Evolutionary conservation across 2,329 filamentous ascomycete genomes (phyloP).

Genomic region (Dryadomyces sulphureus): DNA sequence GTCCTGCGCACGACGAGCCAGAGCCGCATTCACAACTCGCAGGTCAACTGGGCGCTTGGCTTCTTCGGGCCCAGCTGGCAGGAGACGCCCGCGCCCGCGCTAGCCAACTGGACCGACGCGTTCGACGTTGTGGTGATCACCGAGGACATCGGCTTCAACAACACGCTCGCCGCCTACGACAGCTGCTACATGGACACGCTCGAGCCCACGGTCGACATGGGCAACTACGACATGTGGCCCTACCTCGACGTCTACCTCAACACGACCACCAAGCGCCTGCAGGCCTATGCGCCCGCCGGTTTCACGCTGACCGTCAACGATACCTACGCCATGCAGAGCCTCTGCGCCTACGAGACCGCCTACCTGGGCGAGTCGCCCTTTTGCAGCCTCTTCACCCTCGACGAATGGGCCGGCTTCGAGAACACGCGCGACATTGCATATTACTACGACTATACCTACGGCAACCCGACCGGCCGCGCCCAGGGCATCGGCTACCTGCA

Average conservation of each 20-base stretch:
- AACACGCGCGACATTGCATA: conserved; percentile 37
- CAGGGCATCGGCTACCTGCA: conserved; percentile 38
- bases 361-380: conserved; percentile 35
- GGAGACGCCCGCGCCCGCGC: conserved; percentile 19
- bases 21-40: conserved; percentile 37
- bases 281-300: conserved; percentile 27
- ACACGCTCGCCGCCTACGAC: conserved; percentile 36
- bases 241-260: conserved; percentile 31
- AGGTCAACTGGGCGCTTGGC: conserved; percentile 35
- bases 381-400: conserved; percentile 35
- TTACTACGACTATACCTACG: conserved; percentile 29
- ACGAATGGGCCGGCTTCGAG: conserved; percentile 40
- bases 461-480: conserved; percentile 33
- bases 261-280: conserved; percentile 28
- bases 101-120: conserved; percentile 24
- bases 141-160: conserved; percentile 33
- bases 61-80: conserved; percentile 35
- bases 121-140: conserved; percentile 35
- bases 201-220: conserved; percentile 19
- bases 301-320: conserved; percentile 34
- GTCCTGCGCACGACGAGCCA: conserved; percentile 39
- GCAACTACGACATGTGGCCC: conserved; percentile 24
- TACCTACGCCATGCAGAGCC: conserved; percentile 33
- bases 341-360: conserved; percentile 38
- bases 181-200: conserved; percentile 27